Conservation (phyloP, 345 rosid species). For the Aurinia saxatilis region DNA sequence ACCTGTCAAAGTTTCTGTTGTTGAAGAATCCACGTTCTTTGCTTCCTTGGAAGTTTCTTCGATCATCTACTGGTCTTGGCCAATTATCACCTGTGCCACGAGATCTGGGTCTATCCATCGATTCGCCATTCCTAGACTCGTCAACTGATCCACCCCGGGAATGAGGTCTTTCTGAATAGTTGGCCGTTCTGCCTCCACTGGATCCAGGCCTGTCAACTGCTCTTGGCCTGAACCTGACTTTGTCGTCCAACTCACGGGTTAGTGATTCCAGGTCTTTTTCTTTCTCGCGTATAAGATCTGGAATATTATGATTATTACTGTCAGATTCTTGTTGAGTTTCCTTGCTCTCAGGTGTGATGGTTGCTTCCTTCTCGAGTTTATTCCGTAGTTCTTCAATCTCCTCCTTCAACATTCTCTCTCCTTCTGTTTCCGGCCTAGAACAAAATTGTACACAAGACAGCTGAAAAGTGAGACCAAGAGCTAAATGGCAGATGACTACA, state of each 20-base stretch:
- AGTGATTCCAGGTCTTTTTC: constrained; percentile 64
- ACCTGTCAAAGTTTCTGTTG: constrained; percentile 71
- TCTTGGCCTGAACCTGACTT: constrained; percentile 72
- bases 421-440: constrained; percentile 84
- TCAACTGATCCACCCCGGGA: constrained; percentile 79
- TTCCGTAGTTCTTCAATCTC: constrained; percentile 52
- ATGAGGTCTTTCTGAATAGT: constrained; percentile 66
- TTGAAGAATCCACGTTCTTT: constrained; percentile 77
- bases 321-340: constrained; percentile 35
- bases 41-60: constrained; percentile 73
- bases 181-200: constrained; percentile 53
- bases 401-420: constrained; percentile 63
- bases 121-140: constrained; percentile 60
- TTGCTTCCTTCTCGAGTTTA: constrained; percentile 40
- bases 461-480: background rate
- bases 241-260: constrained; percentile 64
- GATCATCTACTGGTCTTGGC: constrained; percentile 61
- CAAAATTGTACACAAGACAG: background rate
- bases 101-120: constrained; percentile 69
- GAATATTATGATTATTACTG: constrained; percentile 30
- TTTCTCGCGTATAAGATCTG: constrained; percentile 41
- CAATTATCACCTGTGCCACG: constrained; percentile 64
- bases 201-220: constrained; percentile 58
- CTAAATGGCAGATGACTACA: background rate
- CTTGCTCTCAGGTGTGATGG: constrained; percentile 21